Conservation (phyloP, 1,284 basidiomycete genomes). For the Mycosarcoma maydis region DNA sequence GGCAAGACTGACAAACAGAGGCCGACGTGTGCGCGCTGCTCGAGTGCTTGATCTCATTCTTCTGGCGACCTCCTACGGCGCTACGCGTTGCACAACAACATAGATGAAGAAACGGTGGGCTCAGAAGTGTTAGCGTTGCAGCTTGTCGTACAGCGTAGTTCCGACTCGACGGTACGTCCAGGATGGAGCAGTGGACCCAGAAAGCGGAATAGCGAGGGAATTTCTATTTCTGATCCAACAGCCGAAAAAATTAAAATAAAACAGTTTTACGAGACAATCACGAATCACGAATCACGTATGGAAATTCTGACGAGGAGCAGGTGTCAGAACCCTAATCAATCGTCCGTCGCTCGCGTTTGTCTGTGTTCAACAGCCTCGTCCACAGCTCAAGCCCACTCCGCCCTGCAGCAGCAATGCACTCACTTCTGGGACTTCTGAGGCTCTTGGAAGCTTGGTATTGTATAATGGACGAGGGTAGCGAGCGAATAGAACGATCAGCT, state of each 20-base stretch:
- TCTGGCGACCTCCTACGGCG: neutral
- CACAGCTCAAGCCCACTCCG: too few species aligned
- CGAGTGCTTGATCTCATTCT: neutral
- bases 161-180: neutral
- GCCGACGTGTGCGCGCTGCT: too few species aligned
- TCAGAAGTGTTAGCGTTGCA: neutral
- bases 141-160: neutral
- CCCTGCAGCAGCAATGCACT: too few species aligned
- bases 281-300: neutral
- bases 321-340: slow-evolving; percentile 14
- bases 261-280: neutral
- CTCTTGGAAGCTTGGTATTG: too few species aligned
- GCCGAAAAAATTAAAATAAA: too few species aligned
- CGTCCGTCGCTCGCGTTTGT: too few species aligned
- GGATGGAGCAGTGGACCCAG: neutral
- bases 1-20: neutral
- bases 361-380: too few species aligned
- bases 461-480: too few species aligned
- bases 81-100: neutral
- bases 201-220: neutral
- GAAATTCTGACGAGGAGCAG: neutral
- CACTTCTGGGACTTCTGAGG: too few species aligned
- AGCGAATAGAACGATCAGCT: too few species aligned
- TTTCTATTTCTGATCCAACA: too few species aligned
- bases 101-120: neutral